phyloP scores from a whole-genome alignment of 768 basidiomycete genomes.

The Boletus subparvulus region DNA sequence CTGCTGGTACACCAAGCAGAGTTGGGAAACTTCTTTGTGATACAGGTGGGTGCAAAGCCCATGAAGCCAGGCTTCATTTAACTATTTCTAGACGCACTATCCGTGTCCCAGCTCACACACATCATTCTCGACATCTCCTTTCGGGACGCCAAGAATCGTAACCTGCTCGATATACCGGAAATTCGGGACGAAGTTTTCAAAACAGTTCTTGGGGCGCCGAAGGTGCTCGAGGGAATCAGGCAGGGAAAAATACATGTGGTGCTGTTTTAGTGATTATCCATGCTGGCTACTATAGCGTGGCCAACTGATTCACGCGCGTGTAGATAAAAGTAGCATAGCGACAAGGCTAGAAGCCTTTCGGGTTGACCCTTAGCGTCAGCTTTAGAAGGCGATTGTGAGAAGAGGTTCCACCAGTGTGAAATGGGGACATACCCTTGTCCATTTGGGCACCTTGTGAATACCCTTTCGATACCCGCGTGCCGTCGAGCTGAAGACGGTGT shows the following conservation, averaged over 20 bases:
- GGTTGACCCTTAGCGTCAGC: conserved; percentile 86
- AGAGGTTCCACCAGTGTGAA: neutral
- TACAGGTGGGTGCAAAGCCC: conserved; percentile 47
- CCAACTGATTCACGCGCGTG: neutral
- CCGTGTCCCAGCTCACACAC: conserved; percentile 74
- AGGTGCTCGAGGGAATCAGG: conserved; percentile 60
- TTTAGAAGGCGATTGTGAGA: conserved; percentile 31
- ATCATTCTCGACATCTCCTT: conserved; percentile 78
- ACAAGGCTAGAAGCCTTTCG: conserved; percentile 84
- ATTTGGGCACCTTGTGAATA: conserved; percentile 97
- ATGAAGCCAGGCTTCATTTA: neutral
- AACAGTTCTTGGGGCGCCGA: conserved; percentile 62
- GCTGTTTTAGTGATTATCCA: conserved; percentile 52
- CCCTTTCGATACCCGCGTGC: conserved; percentile 83
- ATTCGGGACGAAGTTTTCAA: conserved; percentile 80
- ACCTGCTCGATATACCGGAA: conserved; percentile 79
- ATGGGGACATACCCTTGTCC: conserved; percentile 71
- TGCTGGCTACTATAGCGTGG: neutral
- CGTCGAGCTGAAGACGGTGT: conserved; percentile 80
- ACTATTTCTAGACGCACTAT: conserved; percentile 58
- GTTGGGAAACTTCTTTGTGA: conserved; percentile 82
- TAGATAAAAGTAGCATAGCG: conserved; percentile 12
- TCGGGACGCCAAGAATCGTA: conserved; percentile 73
- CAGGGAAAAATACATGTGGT: conserved; percentile 79
- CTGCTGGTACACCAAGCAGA: conserved; percentile 90